Base-by-base conservation (phyloP, 2,329 filamentous ascomycete species). In the Aureobasidium sp. region DNA sequence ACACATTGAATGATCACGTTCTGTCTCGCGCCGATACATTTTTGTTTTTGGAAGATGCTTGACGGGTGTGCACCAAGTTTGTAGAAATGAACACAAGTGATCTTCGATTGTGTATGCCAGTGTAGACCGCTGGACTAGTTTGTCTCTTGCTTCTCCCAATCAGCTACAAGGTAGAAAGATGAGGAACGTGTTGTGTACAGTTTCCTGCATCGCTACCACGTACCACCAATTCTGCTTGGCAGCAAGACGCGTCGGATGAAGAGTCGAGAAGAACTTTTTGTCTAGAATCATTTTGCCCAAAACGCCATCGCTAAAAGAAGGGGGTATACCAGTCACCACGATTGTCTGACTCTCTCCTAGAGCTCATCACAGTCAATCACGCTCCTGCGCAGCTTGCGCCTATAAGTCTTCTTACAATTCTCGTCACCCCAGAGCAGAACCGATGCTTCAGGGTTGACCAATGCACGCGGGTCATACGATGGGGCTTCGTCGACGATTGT, bases 401-500 rank as follows among this genome's bases (percentile, higher is more conserved):
- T 92, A 77, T 97, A 97, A 66, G 85, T 77, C 75, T 92, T 96
- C 71, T 89, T 89, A 59, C 93, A 87, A 2, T 92, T 87, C 0
- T 83, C 76, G 4, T 81, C 81, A 3, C 92, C 92, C 93, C 94
- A 99, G 71, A 88, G 94, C 50, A 97, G 78, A 73, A 87, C 90
- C 44, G 89, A 87, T 2, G 92, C 92, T 69, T 96, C 92, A 0
- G 87, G 88, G 66, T 96, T 88, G 41, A 97, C 90, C 36, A 91
- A 83, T 12, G 90, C 92, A 50, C 93, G 84, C 0, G 94, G 94
- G 71, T 99, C 94, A 71, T 96, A 97, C 0, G 89, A 87, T 0
- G 92, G 90, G 1, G 85, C 82, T 64, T 95, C 90, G 62, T 97
- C 92, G 71, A 97, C 92, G n/a, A 97, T 79, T 0, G 87, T 83